Percentiles rank a stretch among this genome's conserved stretches.
phyloP scores from a whole-genome alignment of 2,329 filamentous ascomycete genomes.

The Tolypocladium ovalisporum region DNA sequence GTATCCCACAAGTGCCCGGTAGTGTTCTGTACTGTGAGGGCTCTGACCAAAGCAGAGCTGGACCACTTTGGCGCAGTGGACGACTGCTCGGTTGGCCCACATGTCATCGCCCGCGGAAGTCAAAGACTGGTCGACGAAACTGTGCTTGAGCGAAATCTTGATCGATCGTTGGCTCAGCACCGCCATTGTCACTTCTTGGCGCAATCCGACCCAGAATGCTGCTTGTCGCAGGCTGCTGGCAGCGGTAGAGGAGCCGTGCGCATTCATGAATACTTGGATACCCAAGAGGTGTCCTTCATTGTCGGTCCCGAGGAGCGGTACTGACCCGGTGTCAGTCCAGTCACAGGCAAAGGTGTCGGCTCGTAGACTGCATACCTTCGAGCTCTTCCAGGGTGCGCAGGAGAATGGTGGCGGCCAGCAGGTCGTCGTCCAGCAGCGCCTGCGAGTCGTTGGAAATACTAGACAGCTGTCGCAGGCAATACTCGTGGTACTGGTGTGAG shows the following conservation, averaged over 20 bases:
- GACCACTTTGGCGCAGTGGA: slow-evolving; percentile 52
- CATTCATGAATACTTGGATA: slow-evolving; percentile 35
- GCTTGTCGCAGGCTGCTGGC: slow-evolving; percentile 33
- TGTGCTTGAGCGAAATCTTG: slow-evolving; percentile 37
- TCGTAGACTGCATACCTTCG: slow-evolving; percentile 20
- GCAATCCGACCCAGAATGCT: slow-evolving; percentile 45
- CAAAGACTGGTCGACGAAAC: slow-evolving; percentile 39
- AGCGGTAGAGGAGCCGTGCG: slow-evolving; percentile 18
- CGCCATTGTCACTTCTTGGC: slow-evolving; percentile 49
- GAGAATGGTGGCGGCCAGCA: slow-evolving; percentile 46
- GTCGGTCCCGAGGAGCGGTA: slow-evolving; percentile 26
- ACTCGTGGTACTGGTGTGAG: slow-evolving; percentile 40
- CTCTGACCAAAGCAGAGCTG: slow-evolving; percentile 47
- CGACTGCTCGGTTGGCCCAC: slow-evolving; percentile 51
- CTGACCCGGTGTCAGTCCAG: not conserved
- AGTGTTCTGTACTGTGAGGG: slow-evolving; percentile 19
- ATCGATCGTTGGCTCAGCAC: slow-evolving; percentile 34
- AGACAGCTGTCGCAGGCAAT: slow-evolving; percentile 39
- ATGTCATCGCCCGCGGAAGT: slow-evolving; percentile 36
- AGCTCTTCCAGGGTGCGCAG: slow-evolving; percentile 47
- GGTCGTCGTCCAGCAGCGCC: slow-evolving; percentile 34
- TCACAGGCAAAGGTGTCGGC: not conserved
- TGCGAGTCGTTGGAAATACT: slow-evolving; percentile 30
- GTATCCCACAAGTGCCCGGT: slow-evolving; percentile 33
- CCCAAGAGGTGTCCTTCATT: slow-evolving; percentile 35